phyloP scores from a whole-genome alignment of 1,284 basidiomycete genomes.

The Ceratorhiza oryzae-sativae region DNA sequence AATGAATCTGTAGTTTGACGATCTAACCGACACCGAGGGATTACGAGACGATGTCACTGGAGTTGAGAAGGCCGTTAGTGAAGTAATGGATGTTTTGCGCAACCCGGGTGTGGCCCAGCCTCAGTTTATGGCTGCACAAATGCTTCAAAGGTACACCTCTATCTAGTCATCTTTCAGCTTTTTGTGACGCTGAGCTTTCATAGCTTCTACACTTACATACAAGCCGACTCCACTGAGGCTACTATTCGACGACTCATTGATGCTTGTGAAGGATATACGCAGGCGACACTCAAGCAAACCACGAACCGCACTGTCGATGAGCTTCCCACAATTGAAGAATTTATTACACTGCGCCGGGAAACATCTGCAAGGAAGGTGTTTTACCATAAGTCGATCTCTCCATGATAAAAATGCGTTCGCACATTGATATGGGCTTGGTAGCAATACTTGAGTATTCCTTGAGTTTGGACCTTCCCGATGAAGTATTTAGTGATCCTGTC shows the following conservation, averaged over 20 bases:
- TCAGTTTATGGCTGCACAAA: slow-evolving; percentile 54
- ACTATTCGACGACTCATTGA: slow-evolving; percentile 59
- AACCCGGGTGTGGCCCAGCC: slow-evolving; percentile 51
- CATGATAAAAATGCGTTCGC: background rate
- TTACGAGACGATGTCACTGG: slow-evolving; percentile 53
- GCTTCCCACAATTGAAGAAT: slow-evolving; percentile 64
- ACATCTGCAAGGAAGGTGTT: slow-evolving; percentile 66
- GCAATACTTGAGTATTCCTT: slow-evolving; percentile 56
- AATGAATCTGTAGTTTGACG: slow-evolving; percentile 52
- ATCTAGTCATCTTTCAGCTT: background rate
- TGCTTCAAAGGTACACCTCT: slow-evolving; percentile 52
- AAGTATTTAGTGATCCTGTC: slow-evolving; percentile 60
- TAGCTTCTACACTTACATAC: background rate
- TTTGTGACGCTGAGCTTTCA: background rate
- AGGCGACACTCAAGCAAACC: slow-evolving; percentile 61
- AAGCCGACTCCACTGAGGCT: background rate
- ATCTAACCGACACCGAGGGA: slow-evolving; percentile 57
- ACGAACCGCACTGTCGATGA: slow-evolving; percentile 57
- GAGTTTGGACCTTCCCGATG: slow-evolving; percentile 59
- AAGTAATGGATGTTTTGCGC: slow-evolving; percentile 49
- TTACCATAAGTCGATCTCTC: slow-evolving; percentile 57
- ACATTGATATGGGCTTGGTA: background rate
- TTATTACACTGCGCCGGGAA: slow-evolving; percentile 64
- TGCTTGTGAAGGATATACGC: slow-evolving; percentile 61
- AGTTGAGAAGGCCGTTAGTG: slow-evolving; percentile 51